Percentiles rank a stretch among this genome's conserved stretches.
Conservation (phyloP, 345 rosid genomes). For the Alliaria petiolata region DNA sequence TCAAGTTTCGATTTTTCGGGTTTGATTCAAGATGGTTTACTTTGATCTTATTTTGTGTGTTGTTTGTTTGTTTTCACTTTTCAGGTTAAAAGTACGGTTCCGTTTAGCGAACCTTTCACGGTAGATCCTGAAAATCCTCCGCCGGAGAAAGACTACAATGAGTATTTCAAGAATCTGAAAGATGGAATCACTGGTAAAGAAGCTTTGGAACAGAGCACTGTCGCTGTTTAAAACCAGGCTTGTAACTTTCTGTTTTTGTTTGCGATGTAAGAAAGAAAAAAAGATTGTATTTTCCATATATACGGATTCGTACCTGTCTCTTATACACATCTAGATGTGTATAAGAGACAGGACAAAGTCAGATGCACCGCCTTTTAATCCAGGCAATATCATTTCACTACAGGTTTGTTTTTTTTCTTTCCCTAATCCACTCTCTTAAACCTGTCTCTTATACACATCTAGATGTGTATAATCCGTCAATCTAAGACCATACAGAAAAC, state of each 20-base stretch:
- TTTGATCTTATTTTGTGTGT: neutral
- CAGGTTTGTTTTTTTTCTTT: too few species aligned
- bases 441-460: constrained; percentile 48
- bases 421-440: too few species aligned
- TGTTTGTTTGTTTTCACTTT: constrained; percentile 29
- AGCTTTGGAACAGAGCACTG: constrained; percentile 49
- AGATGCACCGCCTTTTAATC: too few species aligned
- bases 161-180: constrained; percentile 65
- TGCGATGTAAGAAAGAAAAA: neutral
- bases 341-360: too few species aligned
- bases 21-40: neutral
- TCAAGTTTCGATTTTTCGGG: neutral
- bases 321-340: too few species aligned
- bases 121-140: constrained; percentile 91
- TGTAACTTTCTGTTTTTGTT: constrained; percentile 5
- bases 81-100: constrained; percentile 88
- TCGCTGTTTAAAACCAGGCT: constrained; percentile 41
- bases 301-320: constrained; percentile 17
- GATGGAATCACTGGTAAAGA: constrained; percentile 85
- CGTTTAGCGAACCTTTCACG: constrained; percentile 84
- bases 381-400: constrained; percentile 41
- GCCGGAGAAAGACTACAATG: constrained; percentile 73
- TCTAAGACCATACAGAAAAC: constrained; percentile 29
- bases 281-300: neutral
- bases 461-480: too few species aligned